Percentiles rank a stretch among this genome's conserved stretches.
Conservation (phyloP, 2,329 filamentous ascomycete genomes). For the Penicillium corylophilum region DNA sequence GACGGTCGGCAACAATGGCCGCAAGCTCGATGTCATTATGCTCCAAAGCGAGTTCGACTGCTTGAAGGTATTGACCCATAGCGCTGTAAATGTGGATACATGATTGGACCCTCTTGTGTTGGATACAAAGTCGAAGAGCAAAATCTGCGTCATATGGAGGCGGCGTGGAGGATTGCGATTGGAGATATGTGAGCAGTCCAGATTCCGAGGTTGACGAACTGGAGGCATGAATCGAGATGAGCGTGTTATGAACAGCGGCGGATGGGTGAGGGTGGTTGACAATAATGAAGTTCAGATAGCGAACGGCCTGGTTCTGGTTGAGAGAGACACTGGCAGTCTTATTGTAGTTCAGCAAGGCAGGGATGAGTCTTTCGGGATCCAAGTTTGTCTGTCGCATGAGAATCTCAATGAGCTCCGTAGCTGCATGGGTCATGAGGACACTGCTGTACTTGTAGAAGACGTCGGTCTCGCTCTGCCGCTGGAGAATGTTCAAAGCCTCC, state of each 20-base stretch:
- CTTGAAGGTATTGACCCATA: slow-evolving; percentile 92
- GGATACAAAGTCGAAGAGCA: slow-evolving; percentile 89
- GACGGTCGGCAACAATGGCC: slow-evolving; percentile 79
- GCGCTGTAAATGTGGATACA: slow-evolving; percentile 97
- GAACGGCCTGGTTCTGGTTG: slow-evolving; percentile 81
- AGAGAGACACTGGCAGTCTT: slow-evolving; percentile 66
- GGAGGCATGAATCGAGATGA: slow-evolving; percentile 93
- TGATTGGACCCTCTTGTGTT: slow-evolving; percentile 86
- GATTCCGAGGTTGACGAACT: slow-evolving; percentile 80
- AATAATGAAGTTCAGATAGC: slow-evolving; percentile 91
- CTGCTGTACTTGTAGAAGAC: slow-evolving; percentile 97
- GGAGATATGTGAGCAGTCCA: slow-evolving; percentile 81
- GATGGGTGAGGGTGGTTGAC: slow-evolving; percentile 73
- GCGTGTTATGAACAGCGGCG: slow-evolving; percentile 92
- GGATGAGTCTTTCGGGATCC: slow-evolving; percentile 83
- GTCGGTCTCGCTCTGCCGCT: slow-evolving; percentile 87
- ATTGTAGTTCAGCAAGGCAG: slow-evolving; percentile 91
- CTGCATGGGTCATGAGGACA: slow-evolving; percentile 88
- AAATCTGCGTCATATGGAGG: slow-evolving; percentile 94
- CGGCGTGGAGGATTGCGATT: slow-evolving; percentile 81
- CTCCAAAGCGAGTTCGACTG: slow-evolving; percentile 86
- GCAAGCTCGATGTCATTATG: slow-evolving; percentile 89
- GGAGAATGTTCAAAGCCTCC: slow-evolving; percentile 82
- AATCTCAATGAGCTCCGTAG: slow-evolving; percentile 87
- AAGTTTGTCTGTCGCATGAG: slow-evolving; percentile 87